Evolutionary conservation across 768 basidiomycete species (phyloP).

Genomic region (Dentipellis sp.): DNA sequence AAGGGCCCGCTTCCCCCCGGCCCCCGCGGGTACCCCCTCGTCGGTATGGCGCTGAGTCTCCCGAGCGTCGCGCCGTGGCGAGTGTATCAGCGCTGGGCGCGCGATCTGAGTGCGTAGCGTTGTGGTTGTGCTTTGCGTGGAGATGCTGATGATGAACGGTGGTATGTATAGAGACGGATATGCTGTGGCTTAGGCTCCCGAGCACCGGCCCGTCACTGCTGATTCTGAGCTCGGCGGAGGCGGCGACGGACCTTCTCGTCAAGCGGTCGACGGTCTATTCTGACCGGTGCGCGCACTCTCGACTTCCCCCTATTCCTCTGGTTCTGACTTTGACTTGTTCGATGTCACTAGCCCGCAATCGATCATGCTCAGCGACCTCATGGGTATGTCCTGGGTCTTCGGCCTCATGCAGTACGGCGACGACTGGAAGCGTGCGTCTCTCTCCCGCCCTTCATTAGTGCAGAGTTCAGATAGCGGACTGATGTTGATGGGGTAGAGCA

Average conservation of each 20-base stretch:
- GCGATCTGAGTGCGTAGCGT: not conserved
- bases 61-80: not conserved
- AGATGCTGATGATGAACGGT: not conserved
- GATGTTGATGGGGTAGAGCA: not conserved
- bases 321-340: too few relatives aligned
- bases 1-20: not conserved
- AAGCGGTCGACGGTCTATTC: slow-evolving; percentile 4
- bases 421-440: not conserved
- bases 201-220: not conserved
- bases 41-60: not conserved
- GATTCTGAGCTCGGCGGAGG: slow-evolving; percentile 27
- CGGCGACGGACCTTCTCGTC: slow-evolving; percentile 4
- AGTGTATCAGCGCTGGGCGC: not conserved
- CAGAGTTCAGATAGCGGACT: too few relatives aligned
- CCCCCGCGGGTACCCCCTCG: not conserved
- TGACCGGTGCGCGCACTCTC: not conserved
- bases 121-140: not conserved
- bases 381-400: not conserved
- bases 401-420: not conserved
- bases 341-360: not conserved
- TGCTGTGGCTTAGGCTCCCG: not conserved
- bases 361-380: not conserved
- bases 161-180: not conserved
- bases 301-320: too few relatives aligned
- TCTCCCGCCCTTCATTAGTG: too few relatives aligned